phyloP scores from a whole-genome alignment of 2,329 filamentous ascomycete genomes.

The Periglandula ipomoeae region DNA sequence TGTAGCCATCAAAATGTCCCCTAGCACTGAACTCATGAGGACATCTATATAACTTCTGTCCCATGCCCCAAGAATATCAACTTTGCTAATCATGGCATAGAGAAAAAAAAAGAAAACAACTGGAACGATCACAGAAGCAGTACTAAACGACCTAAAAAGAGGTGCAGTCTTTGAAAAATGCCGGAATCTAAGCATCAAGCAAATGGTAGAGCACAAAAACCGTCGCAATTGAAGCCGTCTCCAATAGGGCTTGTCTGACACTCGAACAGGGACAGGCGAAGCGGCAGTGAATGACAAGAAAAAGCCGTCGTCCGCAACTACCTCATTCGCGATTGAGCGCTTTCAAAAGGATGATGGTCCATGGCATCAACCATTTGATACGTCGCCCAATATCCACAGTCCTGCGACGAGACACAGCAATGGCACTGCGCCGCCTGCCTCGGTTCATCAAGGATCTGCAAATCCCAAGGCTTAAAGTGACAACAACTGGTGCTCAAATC shows the following conservation, averaged over 20 bases:
- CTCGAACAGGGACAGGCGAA: not conserved
- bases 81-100: too few relatives aligned
- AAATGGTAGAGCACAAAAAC: too few relatives aligned
- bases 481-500: not conserved
- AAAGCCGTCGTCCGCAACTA: not conserved
- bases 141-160: not conserved
- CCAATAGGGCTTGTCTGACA: not conserved
- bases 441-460: not conserved
- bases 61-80: too few relatives aligned
- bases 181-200: not conserved
- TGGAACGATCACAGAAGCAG: not conserved
- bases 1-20: too few relatives aligned
- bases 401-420: not conserved
- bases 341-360: slow-evolving; percentile 5
- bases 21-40: too few relatives aligned
- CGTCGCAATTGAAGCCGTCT: too few relatives aligned
- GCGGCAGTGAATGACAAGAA: not conserved
- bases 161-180: not conserved
- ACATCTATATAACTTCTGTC: not conserved
- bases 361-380: slow-evolving; percentile 4
- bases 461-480: not conserved
- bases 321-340: slow-evolving; percentile 3
- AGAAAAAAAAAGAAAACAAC: not conserved
- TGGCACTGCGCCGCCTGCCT: not conserved
- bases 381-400: not conserved